These are phyloP conservation scores for Sechiopsis laciniata DNA, from an alignment of 306 rosid species.

Conservation along the genomic window DNA sequence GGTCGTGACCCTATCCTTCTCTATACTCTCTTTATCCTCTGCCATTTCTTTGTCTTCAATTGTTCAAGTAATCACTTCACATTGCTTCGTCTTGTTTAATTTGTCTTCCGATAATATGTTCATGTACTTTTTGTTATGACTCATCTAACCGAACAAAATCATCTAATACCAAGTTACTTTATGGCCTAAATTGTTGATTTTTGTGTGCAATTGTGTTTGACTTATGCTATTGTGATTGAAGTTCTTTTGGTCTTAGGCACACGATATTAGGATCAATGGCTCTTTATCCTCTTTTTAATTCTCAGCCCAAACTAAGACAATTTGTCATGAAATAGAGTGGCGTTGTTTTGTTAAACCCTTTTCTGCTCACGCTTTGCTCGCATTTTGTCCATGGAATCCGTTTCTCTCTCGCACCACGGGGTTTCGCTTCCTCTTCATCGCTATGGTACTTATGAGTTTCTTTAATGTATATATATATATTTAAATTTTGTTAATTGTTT, in stretches of 20 bases:
- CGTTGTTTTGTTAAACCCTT: neutral
- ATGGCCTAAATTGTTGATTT: neutral
- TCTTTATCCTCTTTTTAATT: neutral
- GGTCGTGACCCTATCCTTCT: neutral
- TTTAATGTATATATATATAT: neutral
- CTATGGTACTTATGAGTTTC: neutral
- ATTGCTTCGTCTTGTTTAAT: neutral
- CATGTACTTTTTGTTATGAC: neutral
- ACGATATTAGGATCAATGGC: too few species aligned
- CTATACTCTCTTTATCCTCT: neutral
- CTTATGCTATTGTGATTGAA: too few species aligned
- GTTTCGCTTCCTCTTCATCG: slow-evolving; percentile 14
- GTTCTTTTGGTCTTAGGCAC: neutral
- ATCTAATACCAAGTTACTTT: neutral
- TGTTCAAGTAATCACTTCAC: neutral
- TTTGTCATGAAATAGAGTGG: too few species aligned
- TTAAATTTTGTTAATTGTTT: neutral
- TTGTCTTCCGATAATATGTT: neutral
- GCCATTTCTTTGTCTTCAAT: neutral
- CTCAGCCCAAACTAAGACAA: too few species aligned
- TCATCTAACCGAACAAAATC: neutral
- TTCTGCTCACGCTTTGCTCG: slow-evolving; percentile 5
- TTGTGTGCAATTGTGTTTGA: neutral
- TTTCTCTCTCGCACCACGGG: neutral
- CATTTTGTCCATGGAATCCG: slow-evolving; percentile 8